These are phyloP conservation scores for Vigna unguiculata DNA, from an alignment of 306 rosid genomes.

Conservation along the genomic window DNA sequence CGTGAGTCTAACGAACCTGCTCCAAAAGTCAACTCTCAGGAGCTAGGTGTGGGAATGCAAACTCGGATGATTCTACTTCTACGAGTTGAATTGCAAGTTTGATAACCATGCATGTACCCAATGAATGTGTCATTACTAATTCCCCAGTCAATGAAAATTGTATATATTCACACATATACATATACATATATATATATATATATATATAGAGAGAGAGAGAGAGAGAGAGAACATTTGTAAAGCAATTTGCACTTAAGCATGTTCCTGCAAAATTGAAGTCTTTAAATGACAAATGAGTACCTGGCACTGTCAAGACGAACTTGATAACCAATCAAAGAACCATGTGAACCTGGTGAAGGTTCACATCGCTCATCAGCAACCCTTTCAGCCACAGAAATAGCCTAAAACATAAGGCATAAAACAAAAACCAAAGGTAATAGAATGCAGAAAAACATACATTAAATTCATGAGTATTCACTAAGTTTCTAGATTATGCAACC, in stretches of 20 bases:
- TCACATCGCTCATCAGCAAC: slow-evolving; percentile 96
- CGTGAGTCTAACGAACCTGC: too few species aligned
- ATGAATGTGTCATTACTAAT: background rate
- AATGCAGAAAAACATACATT: background rate
- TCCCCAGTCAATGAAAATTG: background rate
- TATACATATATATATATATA: too few species aligned
- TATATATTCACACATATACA: background rate
- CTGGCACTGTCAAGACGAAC: slow-evolving; percentile 98
- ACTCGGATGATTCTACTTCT: too few species aligned
- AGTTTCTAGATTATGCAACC: background rate
- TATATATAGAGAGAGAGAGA: too few species aligned
- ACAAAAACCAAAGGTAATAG: slow-evolving; percentile 31
- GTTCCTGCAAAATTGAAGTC: background rate
- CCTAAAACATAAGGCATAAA: slow-evolving; percentile 56
- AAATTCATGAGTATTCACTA: background rate
- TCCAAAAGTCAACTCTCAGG: too few species aligned
- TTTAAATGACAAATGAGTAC: slow-evolving; percentile 49
- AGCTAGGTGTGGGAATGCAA: too few species aligned
- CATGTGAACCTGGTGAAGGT: slow-evolving; percentile 85
- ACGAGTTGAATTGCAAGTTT: too few species aligned
- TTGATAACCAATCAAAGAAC: slow-evolving; percentile 97
- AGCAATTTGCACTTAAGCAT: background rate
- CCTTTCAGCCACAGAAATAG: slow-evolving; percentile 96
- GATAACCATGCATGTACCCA: background rate
- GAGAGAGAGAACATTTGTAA: background rate